Percentiles rank a stretch among this genome's conserved stretches.
Conservation (phyloP, 768 basidiomycete genomes). For the Rhodosporidiobolus sp. region DNA sequence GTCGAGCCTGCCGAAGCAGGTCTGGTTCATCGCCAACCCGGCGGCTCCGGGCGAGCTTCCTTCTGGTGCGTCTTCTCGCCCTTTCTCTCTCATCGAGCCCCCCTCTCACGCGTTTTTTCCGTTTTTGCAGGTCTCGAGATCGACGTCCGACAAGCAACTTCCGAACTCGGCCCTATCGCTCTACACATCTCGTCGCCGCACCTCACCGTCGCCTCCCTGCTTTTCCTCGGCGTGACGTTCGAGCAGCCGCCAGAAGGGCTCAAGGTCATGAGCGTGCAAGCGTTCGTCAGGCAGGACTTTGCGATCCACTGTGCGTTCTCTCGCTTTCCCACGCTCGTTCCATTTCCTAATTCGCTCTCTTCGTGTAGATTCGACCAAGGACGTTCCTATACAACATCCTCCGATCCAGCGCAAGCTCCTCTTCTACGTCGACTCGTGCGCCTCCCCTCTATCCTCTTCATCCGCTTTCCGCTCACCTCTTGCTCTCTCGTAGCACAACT, state of each 20-base stretch:
- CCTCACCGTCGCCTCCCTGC: conserved; percentile 27
- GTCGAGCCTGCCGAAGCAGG: not conserved
- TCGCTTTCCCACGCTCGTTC: too few relatives aligned
- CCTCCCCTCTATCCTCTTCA: not conserved
- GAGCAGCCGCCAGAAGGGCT: conserved; percentile 26
- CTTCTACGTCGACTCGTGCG: conserved; percentile 34
- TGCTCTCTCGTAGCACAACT: not conserved
- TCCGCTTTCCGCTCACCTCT: not conserved
- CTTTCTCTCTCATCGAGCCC: not conserved
- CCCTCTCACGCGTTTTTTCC: not conserved
- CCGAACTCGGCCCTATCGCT: conserved; percentile 24
- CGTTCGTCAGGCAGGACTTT: conserved; percentile 26
- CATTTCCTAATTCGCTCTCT: too few relatives aligned
- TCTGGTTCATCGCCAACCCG: conserved; percentile 27
- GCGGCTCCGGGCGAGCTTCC: conserved; percentile 26
- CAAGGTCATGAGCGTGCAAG: conserved; percentile 30
- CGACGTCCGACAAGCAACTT: conserved; percentile 12
- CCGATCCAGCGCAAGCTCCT: conserved; percentile 20
- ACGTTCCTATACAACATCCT: not conserved
- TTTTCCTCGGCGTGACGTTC: conserved; percentile 24
- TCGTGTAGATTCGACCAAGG: not conserved
- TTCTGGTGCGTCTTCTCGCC: conserved; percentile 2
- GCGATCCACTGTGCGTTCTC: conserved; percentile 14
- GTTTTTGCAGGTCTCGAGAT: conserved; percentile 18
- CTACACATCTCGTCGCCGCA: conserved; percentile 29